Conservation (phyloP, 2,329 filamentous ascomycete species). For the Dothidotthia symphoricarpi region DNA sequence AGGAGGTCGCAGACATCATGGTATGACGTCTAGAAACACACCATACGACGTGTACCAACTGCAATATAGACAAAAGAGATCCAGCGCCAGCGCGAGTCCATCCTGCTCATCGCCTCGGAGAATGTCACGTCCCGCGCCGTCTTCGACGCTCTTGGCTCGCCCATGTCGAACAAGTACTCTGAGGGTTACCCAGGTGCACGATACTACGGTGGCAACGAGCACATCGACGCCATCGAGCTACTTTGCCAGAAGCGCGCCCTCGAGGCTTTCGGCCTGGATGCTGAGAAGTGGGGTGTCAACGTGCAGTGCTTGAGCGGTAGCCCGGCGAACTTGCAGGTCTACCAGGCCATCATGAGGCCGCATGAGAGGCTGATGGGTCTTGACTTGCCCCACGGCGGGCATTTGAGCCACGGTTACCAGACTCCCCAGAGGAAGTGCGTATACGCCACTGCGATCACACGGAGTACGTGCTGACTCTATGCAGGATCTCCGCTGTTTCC, state of each 20-base stretch:
- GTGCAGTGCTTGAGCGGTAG: conserved; percentile 83
- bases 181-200: conserved; percentile 95
- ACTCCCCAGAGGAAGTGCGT: conserved; percentile 84
- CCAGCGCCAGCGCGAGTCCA: conserved; percentile 95
- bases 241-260: conserved; percentile 88
- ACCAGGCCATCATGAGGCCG: conserved; percentile 93
- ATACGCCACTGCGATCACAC: not conserved
- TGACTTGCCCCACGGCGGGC: conserved; percentile 89
- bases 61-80: conserved; percentile 75
- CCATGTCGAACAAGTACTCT: conserved; percentile 86
- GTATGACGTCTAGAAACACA: conserved; percentile 50
- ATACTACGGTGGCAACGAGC: conserved; percentile 96
- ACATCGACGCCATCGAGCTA: conserved; percentile 86
- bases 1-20: conserved; percentile 96
- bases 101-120: conserved; percentile 58
- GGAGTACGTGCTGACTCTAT: conserved; percentile 12
- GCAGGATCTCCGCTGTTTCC: conserved; percentile 89
- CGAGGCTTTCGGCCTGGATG: conserved; percentile 78
- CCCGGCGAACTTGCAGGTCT: conserved; percentile 96
- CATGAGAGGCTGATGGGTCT: conserved; percentile 97
- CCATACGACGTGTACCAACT: too few relatives aligned
- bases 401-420: conserved; percentile 96
- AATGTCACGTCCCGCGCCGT: conserved; percentile 43
- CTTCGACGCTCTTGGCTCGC: conserved; percentile 52
- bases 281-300: conserved; percentile 93